phyloP scores from a whole-genome alignment of 345 rosid genomes.

The Cardamine occulta region DNA sequence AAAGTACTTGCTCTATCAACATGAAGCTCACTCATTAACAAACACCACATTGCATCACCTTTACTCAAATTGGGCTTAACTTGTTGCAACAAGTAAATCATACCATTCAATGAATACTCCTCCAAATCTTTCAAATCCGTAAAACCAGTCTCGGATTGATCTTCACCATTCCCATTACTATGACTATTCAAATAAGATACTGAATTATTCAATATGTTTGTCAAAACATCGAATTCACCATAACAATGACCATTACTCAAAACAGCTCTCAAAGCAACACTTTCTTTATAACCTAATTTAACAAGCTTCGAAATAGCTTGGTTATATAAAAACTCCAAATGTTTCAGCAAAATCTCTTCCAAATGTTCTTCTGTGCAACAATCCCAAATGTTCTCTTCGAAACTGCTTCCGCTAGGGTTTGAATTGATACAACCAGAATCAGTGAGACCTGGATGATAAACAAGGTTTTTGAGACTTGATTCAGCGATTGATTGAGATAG shows the following conservation, averaged over 20 bases:
- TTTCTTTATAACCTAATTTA: slow-evolving; percentile 68
- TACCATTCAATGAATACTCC: slow-evolving; percentile 75
- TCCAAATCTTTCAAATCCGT: slow-evolving; percentile 74
- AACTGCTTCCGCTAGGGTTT: slow-evolving; percentile 34
- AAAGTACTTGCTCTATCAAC: slow-evolving; percentile 71
- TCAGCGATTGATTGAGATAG: slow-evolving; percentile 56
- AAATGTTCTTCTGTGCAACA: slow-evolving; percentile 85
- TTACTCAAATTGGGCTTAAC: slow-evolving; percentile 78
- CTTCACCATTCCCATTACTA: slow-evolving; percentile 39
- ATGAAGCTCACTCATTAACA: slow-evolving; percentile 88
- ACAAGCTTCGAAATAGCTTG: slow-evolving; percentile 75
- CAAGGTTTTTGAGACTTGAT: slow-evolving; percentile 64
- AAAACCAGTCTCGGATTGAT: slow-evolving; percentile 56
- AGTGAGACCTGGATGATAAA: slow-evolving; percentile 52
- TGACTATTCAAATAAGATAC: slow-evolving; percentile 64
- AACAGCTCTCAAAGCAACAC: slow-evolving; percentile 72
- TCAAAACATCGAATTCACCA: slow-evolving; percentile 79
- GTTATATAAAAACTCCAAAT: slow-evolving; percentile 61
- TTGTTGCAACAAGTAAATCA: slow-evolving; percentile 87
- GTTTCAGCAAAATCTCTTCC: slow-evolving; percentile 69
- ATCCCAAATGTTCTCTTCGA: slow-evolving; percentile 69
- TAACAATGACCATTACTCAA: slow-evolving; percentile 80
- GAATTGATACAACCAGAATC: slow-evolving; percentile 42
- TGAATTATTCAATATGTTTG: slow-evolving; percentile 73
- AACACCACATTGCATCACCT: slow-evolving; percentile 98